These are phyloP conservation scores for Metarhizium brunneum DNA, from an alignment of 2,329 filamentous ascomycete genomes.

Conservation along the genomic window DNA sequence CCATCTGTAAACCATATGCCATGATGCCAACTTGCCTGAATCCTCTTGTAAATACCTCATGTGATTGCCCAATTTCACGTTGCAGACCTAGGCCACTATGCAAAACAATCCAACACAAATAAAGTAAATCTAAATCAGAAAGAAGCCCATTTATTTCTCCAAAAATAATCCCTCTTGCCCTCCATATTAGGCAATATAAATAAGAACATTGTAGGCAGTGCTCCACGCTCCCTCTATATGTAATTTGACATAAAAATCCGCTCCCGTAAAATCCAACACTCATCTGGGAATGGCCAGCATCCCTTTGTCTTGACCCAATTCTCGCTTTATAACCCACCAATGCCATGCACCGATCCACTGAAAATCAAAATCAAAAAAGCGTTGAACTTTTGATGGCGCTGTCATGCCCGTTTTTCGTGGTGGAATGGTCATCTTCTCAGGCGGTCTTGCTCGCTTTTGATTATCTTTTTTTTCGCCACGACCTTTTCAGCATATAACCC, in stretches of 20 bases:
- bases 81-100: background rate
- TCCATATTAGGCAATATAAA: background rate
- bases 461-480: background rate
- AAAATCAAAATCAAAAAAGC: background rate
- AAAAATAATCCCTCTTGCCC: background rate
- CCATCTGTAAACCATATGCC: background rate
- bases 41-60: background rate
- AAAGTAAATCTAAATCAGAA: background rate
- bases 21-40: background rate
- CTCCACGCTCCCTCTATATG: slow-evolving; percentile 4
- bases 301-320: background rate
- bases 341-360: background rate
- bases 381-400: no score
- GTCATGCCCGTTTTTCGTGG: background rate
- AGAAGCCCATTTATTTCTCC: background rate
- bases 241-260: background rate
- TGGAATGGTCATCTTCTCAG: background rate
- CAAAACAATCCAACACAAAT: background rate
- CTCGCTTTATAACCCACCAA: background rate
- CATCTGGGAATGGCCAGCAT: slow-evolving; percentile 1
- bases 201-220: background rate
- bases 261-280: background rate
- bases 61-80: slow-evolving; percentile 7
- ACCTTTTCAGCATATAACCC: background rate
- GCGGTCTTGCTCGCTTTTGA: background rate